Conservation (phyloP, 139 green algal species). For the Bryopsis sp. region DNA sequence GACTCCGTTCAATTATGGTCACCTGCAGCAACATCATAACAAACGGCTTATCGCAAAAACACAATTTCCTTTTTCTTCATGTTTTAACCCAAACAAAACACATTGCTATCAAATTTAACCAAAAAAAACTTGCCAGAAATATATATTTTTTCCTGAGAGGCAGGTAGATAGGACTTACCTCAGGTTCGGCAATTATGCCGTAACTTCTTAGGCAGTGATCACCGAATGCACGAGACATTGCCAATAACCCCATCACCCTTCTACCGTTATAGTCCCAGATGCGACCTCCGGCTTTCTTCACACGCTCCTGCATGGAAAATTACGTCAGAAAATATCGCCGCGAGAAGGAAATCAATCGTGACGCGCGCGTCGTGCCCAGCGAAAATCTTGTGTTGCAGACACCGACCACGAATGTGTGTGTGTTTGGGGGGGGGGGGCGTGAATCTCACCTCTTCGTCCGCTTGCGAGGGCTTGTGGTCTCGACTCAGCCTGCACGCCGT, state of each 20-base stretch:
- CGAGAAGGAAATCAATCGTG: too few species aligned
- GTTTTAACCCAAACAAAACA: too few species aligned
- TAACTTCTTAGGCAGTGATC: constrained; percentile 21
- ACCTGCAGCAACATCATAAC: constrained; percentile 11
- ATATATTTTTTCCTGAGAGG: too few species aligned
- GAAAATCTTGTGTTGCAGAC: too few species aligned
- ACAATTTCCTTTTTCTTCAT: too few species aligned
- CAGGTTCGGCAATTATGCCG: constrained; percentile 21
- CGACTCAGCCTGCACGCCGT: neutral
- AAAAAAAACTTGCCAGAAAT: too few species aligned
- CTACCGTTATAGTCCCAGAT: constrained; percentile 34
- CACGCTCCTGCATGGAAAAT: constrained; percentile 43
- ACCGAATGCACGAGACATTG: constrained; percentile 38
- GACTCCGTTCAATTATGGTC: constrained; percentile 17
- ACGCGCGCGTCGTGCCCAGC: too few species aligned
- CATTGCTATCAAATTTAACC: too few species aligned
- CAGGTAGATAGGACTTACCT: constrained; percentile 18
- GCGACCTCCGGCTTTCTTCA: constrained; percentile 43
- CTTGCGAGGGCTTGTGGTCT: constrained; percentile 36
- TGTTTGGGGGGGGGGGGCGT: too few species aligned
- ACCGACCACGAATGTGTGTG: too few species aligned
- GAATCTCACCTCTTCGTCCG: constrained; percentile 45
- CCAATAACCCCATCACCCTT: constrained; percentile 38
- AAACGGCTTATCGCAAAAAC: neutral
- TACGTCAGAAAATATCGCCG: too few species aligned